A percentile compares a stretch with the other conserved stretches of the same genome.
These are phyloP conservation scores for Calonectria henricotiae DNA, from an alignment of 2,329 filamentous ascomycete genomes.

Conservation along the genomic window DNA sequence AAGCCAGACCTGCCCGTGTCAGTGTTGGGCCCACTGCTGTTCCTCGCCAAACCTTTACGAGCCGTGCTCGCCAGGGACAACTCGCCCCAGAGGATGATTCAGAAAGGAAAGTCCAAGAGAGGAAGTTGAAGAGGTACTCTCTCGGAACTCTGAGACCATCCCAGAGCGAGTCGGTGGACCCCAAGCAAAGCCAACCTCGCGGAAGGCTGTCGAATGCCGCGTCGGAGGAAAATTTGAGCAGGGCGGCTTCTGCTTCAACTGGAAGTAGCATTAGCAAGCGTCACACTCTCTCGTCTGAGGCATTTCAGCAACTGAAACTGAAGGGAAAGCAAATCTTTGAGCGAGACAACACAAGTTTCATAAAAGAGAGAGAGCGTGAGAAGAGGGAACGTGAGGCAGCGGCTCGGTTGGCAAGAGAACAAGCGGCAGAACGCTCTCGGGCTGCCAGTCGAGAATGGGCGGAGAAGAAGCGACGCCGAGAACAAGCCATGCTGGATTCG, in stretches of 20 bases:
- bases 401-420: constrained; percentile 71
- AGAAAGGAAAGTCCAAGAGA: constrained; percentile 37
- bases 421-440: constrained; percentile 75
- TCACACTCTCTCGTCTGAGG: constrained; percentile 67
- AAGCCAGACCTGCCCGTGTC: constrained; percentile 71
- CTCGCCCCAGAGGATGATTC: constrained; percentile 52
- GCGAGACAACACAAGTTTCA: constrained; percentile 65
- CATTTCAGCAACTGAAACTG: constrained; percentile 67
- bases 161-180: constrained; percentile 32
- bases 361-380: constrained; percentile 68
- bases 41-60: constrained; percentile 73
- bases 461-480: constrained; percentile 69
- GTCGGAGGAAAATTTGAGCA: constrained; percentile 53
- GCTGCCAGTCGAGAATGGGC: constrained; percentile 75
- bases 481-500: constrained; percentile 47
- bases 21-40: constrained; percentile 61
- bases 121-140: constrained; percentile 51
- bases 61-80: constrained; percentile 70
- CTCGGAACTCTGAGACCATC: constrained; percentile 33
- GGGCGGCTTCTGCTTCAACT: constrained; percentile 65
- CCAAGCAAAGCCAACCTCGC: constrained; percentile 45
- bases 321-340: constrained; percentile 71
- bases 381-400: constrained; percentile 69
- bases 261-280: constrained; percentile 64
- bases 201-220: constrained; percentile 51